Evolutionary conservation across 768 basidiomycete genomes (phyloP), one percentile per base, ranked within the genome.

Genomic region (Dacryopinax primogenitus): DNA sequence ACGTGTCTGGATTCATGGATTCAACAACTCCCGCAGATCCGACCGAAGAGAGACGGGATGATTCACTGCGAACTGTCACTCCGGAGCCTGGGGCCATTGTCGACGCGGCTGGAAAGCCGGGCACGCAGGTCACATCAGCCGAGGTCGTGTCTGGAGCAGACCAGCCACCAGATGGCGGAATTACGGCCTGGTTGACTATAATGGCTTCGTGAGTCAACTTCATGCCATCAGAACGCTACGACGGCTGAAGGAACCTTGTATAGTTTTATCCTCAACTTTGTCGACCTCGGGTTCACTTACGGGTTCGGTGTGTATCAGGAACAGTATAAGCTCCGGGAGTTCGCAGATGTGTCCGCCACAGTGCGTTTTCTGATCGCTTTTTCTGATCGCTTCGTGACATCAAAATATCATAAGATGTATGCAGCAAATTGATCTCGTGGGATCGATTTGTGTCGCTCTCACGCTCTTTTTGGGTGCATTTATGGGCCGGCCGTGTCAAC

Each of bases 311-410:
- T 58, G 13, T 58, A 58, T 32, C 51, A 58, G 51, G 51, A 58
- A 30, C 13, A 58, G 51, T 58, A 58, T 30, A 58, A 58, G 51
- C 51, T 58, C 26, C 51, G 26, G 6, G 51, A 58, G 51, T 58
- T 58, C 26, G 15, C 13, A 23, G 51, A 58, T 21, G 51, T 58
- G 30, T 58, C 51, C 13, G 51, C 51, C 15, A 58, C 51, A 32
- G 51, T 58, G 4, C 51, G 30, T 32, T 30, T 58, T 9, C 23
- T 4, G 15, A 26, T 3, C 26, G 26, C 26, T 6, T 4, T 28
- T 58, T 6, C 51, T 28, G 26, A 58, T 15, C 51, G 30, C 11
- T 30, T 15, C 15, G 26, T 58, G 3, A 58, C 51, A 9, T 30
- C 11, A 23, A 12, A 7, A 23, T 44, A 44, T 30, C n/a, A n/a